phyloP scores from a whole-genome alignment of 805 yeast genomes.

The Pichia insulana region DNA sequence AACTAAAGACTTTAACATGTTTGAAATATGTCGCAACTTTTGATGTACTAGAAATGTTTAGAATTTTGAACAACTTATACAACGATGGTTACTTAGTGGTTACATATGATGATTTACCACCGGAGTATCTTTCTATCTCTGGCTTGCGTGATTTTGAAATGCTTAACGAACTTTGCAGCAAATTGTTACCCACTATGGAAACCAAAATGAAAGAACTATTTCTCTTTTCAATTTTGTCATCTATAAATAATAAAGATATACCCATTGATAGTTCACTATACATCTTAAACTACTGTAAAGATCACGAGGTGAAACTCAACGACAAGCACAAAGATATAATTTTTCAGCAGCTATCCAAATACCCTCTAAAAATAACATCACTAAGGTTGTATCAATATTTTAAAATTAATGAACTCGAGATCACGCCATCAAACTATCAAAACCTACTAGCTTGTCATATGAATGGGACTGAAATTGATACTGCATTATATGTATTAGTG shows the following conservation, averaged over 20 bases:
- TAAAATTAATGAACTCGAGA: conserved; percentile 1
- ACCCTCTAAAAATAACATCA: conserved; percentile 17
- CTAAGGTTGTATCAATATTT: conserved; percentile 11
- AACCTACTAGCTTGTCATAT: conserved; percentile 16
- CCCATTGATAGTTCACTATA: conserved; percentile 15
- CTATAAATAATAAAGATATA: conserved; percentile 13
- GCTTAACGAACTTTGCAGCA: conserved; percentile 1
- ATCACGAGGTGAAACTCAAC: conserved; percentile 7
- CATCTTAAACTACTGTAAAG: conserved; percentile 9
- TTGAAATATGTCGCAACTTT: conserved; percentile 10
- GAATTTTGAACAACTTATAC: background rate
- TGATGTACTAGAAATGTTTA: conserved; percentile 5
- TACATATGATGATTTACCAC: conserved; percentile 7
- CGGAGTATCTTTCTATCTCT: conserved; percentile 6
- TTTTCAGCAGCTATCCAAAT: conserved; percentile 13
- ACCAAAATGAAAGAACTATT: conserved; percentile 9
- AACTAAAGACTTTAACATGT: background rate
- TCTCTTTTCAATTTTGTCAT: conserved; percentile 14
- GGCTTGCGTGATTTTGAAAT: conserved; percentile 7
- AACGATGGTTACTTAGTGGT: background rate
- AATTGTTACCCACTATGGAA: background rate
- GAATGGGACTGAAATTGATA: conserved; percentile 21
- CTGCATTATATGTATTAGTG: conserved; percentile 15
- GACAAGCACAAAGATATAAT: conserved; percentile 13
- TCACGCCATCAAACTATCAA: conserved; percentile 12